Evolutionary conservation across 2,329 filamentous ascomycete genomes (phyloP).

Genomic region (Ceratocystis smalleyi): DNA sequence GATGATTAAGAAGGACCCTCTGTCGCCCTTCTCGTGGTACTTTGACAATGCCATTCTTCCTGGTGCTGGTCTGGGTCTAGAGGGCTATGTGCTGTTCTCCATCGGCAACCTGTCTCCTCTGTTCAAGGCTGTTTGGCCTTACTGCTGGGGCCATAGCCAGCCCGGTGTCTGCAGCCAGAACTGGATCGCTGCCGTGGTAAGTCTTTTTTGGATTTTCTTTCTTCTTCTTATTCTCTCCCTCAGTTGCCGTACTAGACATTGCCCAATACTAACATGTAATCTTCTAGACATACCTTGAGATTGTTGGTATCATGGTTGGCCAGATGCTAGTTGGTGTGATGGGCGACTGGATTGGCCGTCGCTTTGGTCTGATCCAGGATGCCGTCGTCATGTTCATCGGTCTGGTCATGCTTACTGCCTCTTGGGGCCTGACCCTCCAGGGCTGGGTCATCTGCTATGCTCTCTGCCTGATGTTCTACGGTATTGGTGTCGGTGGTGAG

Average conservation of each 20-base stretch:
- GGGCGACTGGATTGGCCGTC: constrained; percentile 66
- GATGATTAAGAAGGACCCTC: constrained; percentile 76
- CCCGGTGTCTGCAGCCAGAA: constrained; percentile 50
- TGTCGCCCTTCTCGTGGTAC: constrained; percentile 74
- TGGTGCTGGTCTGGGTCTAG: constrained; percentile 78
- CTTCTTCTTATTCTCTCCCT: background rate
- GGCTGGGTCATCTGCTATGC: constrained; percentile 97
- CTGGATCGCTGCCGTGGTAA: constrained; percentile 59
- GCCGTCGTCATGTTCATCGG: constrained; percentile 86
- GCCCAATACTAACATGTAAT: background rate
- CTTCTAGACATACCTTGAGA: constrained; percentile 62
- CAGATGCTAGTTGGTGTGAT: constrained; percentile 71
- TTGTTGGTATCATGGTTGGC: constrained; percentile 86
- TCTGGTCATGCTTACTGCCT: constrained; percentile 77
- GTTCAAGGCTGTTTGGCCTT: constrained; percentile 57
- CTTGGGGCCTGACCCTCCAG: constrained; percentile 73
- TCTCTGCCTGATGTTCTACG: constrained; percentile 75
- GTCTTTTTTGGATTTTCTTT: background rate
- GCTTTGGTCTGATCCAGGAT: constrained; percentile 92
- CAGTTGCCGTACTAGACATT: background rate
- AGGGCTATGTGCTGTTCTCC: constrained; percentile 93
- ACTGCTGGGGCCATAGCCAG: constrained; percentile 54
- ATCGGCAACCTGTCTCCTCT: constrained; percentile 84
- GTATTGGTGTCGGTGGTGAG: constrained; percentile 59
- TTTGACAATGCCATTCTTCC: constrained; percentile 82